Conservation (phyloP, 108 stramenopile species). For the Cyclotella choctawhatcheeana region DNA sequence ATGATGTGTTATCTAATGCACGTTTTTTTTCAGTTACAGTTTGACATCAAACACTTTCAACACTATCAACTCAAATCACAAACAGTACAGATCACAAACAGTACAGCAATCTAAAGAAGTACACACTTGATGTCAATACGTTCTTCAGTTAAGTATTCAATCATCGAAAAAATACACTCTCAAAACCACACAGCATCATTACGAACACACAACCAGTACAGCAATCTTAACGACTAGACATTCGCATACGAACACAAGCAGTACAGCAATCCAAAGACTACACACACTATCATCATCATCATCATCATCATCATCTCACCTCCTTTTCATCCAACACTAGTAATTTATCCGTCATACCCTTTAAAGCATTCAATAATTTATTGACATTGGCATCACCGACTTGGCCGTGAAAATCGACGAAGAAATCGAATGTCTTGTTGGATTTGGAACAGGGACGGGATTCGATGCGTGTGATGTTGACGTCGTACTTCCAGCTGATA, state of each 20-base stretch:
- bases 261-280: too few relatives aligned
- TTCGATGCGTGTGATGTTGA: constrained; percentile 93
- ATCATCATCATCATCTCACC: constrained; percentile 51
- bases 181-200: too few relatives aligned
- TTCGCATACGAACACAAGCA: background rate
- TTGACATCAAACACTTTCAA: too few relatives aligned
- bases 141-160: too few relatives aligned
- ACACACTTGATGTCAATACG: too few relatives aligned
- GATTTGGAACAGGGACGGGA: constrained; percentile 79
- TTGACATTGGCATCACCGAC: constrained; percentile 63
- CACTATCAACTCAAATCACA: too few relatives aligned
- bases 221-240: background rate
- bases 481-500: constrained; percentile 85
- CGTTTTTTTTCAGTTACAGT: too few relatives aligned
- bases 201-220: background rate
- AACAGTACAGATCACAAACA: too few relatives aligned
- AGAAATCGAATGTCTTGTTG: constrained; percentile 75
- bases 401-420: constrained; percentile 79
- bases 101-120: too few relatives aligned
- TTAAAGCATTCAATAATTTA: constrained; percentile 58
- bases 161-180: too few relatives aligned
- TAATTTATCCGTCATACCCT: constrained; percentile 65
- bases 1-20: too few relatives aligned
- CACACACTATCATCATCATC: too few relatives aligned
- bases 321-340: constrained; percentile 88